Evolutionary conservation across 257 asterid species (phyloP), one percentile per base, ranked within the genome.

Genomic region (Rubia yunnanensis): DNA sequence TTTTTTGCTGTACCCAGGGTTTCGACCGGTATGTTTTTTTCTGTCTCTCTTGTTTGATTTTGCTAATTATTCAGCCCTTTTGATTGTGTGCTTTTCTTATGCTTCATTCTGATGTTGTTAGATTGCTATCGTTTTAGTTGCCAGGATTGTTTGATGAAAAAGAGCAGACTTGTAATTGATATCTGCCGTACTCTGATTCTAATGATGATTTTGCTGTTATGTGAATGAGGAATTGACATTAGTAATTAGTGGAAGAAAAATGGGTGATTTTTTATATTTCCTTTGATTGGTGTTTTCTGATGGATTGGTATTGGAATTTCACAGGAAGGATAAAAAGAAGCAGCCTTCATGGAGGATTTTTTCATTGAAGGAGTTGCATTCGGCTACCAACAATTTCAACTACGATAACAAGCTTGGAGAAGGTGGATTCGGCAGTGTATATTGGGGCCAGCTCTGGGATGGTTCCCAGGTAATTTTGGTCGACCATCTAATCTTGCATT

Each of bases 401-500:
- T 92, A 92, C 31, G 99, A 92, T 70, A 92, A 89, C 92, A 92
- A 92, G 90, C 97, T 92, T 23, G 99, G 97, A 63, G 99, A 92
- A 88, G 97, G 99, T 78, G 96, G 94, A 76, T 89, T 92, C 60
- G 99, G 99, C 48, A 87, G 99, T 79, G 97, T 92, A 72, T 92
- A 92, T 73, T 92, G 99, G 99, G 99, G 99, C 69, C 99, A 92
- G 75, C 88, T 86, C 22, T 92, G 97, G 97, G 99, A 92, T 81
- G 99, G 96, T 44, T 92, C 99, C 73, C 97, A 92, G 79, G 99
- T 92, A 52, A 66, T 75, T 75, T 79, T 63, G 7, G 35, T 61
- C 57, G 28, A 34, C 23, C 54, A 48, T 73, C 62, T 55, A 63
- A 7, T 11, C 28, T 64, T 63, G 28, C 17, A 53, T 35, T 28